phyloP scores from a whole-genome alignment of 1,284 basidiomycete genomes.

The Boletus sp. region DNA sequence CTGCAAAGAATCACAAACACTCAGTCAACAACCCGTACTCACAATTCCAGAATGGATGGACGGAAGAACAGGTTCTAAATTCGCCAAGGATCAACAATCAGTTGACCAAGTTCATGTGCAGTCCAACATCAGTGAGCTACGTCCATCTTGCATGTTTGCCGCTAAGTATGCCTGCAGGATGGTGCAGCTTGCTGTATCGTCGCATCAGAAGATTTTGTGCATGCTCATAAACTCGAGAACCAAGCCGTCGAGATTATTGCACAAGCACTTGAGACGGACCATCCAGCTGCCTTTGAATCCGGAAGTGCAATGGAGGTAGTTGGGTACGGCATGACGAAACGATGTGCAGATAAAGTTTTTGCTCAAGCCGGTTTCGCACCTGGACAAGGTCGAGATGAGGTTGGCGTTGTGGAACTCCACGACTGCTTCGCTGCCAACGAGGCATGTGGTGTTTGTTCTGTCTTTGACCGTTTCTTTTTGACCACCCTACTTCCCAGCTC shows the following conservation, averaged over 20 bases:
- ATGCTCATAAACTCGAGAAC: conserved; percentile 74
- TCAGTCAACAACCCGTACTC: conserved; percentile 85
- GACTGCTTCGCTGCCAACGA: conserved; percentile 86
- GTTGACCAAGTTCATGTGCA: conserved; percentile 87
- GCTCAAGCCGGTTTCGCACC: conserved; percentile 67
- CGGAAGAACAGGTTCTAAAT: conserved; percentile 67
- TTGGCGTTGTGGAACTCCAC: conserved; percentile 86
- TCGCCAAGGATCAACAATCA: conserved; percentile 72
- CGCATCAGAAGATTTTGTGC: conserved; percentile 83
- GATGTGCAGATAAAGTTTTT: conserved; percentile 74
- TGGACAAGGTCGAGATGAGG: conserved; percentile 69
- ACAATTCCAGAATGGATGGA: conserved; percentile 82
- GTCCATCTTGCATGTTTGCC: conserved; percentile 7
- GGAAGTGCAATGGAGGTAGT: conserved; percentile 75
- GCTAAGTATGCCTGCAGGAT: conserved; percentile 49
- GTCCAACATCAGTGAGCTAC: conserved; percentile 69
- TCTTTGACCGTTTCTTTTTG: background rate
- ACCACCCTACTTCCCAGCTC: conserved; percentile 48
- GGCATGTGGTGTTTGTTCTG: conserved; percentile 41
- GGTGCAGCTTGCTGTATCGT: conserved; percentile 79
- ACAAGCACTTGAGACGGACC: conserved; percentile 68
- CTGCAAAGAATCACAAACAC: conserved; percentile 85
- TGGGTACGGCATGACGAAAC: conserved; percentile 76
- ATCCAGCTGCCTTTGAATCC: conserved; percentile 62
- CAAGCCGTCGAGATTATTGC: conserved; percentile 84